A percentile compares a stretch with the other conserved stretches of the same genome.
phyloP scores from a whole-genome alignment of 495 filamentous ascomycete species.

The Halenospora varia region DNA sequence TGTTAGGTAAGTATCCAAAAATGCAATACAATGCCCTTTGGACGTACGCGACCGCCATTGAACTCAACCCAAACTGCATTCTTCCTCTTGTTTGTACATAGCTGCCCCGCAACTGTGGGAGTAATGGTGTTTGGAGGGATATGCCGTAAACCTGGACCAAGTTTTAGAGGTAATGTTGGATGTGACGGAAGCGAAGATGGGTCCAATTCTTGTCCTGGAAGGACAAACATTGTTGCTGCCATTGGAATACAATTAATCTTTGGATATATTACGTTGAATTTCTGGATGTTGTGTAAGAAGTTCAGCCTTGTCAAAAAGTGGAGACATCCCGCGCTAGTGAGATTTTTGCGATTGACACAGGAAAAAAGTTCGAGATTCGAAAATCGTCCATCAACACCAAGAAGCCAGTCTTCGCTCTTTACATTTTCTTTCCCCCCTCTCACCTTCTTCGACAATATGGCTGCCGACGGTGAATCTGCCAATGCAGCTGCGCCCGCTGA shows the following conservation, averaged over 20 bases:
- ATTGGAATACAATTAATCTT: conserved; percentile 24
- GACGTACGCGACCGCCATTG: conserved; percentile 57
- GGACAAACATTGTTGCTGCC: conserved; percentile 51
- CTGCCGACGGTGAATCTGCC: conserved; percentile 18
- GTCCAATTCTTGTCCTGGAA: conserved; percentile 76
- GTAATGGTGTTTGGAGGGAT: conserved; percentile 65
- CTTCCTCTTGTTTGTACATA: conserved; percentile 71
- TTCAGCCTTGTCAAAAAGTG: conserved; percentile 24
- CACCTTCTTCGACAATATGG: conserved; percentile 14
- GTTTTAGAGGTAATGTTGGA: conserved; percentile 63
- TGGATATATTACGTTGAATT: not conserved
- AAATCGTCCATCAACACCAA: not conserved
- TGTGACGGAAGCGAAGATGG: conserved; percentile 60
- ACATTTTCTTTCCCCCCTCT: not conserved
- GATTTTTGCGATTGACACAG: conserved; percentile 15
- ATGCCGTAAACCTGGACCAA: conserved; percentile 82
- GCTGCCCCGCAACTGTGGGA: conserved; percentile 72
- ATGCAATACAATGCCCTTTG: not conserved
- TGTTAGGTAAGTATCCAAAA: conserved; percentile 10
- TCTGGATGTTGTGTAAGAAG: no score
- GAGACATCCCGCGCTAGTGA: conserved; percentile 20
- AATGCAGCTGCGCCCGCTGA: conserved; percentile 43
- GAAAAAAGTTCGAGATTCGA: conserved; percentile 20
- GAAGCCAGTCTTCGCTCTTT: not conserved
- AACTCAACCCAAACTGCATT: conserved; percentile 77